Base-by-base conservation (phyloP, 2,329 filamentous ascomycete genomes). In the Penicillium sp. region DNA sequence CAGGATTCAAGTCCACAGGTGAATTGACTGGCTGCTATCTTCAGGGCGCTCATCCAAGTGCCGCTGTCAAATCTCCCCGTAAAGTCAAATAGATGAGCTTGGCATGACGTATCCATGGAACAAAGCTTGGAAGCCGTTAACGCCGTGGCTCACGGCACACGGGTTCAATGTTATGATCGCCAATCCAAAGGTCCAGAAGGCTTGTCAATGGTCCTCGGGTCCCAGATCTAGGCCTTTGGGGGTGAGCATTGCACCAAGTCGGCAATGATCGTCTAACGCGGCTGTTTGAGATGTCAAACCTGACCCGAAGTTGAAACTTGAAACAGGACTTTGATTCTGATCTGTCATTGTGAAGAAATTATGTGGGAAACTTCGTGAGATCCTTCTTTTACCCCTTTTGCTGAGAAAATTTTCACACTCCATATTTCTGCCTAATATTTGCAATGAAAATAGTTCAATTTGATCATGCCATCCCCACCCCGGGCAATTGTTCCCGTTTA, bases 381-480 rank as follows among this genome's bases (percentile, higher is more conserved):
- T 48, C 43, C 34, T 9, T 7, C 38, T 24, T 38, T 39, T 24
- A 32, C 43, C 44, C 43, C 42, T 38, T 48, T 22, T 14, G 11
- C 10, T 40, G 36, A 14, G 21, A 48, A 48, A 48, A 4, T 38
- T 29, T 52, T 36, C 13, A 16, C 36, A 27, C 34, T 13, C 9
- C 18, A 40, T 22, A 10, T 32, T 29, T 24, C 34, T 36, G 34
- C 34, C 34, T 10, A 24, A 38, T 6, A 16, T 41, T 39, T 49
- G 44, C 47, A 54, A 56, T 50, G 46, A 44, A 45, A 52, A 42
- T 10, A 21, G 29, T 40, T 6, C 11, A 45, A 39, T 9, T 13
- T 48, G 32, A 60, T 63, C 59, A 61, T 55, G 46, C 60, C 54
- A 62, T 58, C 45, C 16, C 27, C 31, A 53, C 51, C 3, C 22